Percentiles rank a stretch among this genome's conserved stretches.
Conservation (phyloP, 345 rosid species). For the Linum lewisii region DNA sequence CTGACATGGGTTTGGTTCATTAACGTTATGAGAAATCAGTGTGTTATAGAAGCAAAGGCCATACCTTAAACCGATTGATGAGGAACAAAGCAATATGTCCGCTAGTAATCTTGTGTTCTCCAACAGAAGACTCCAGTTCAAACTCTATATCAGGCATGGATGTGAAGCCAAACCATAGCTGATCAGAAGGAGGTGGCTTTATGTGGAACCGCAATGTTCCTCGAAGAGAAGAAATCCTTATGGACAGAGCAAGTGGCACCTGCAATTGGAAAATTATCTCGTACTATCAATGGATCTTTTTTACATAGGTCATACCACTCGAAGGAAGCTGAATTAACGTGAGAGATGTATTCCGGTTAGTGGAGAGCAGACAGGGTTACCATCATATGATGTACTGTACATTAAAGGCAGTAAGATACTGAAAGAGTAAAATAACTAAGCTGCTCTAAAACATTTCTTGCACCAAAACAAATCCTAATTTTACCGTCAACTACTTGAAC, state of each 20-base stretch:
- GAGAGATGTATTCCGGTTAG: too few species aligned
- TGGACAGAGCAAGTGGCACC: slow-evolving; percentile 83
- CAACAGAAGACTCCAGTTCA: slow-evolving; percentile 65
- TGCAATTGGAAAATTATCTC: slow-evolving; percentile 19
- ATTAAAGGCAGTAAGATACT: too few species aligned
- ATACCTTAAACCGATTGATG: slow-evolving; percentile 76
- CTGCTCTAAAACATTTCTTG: too few species aligned
- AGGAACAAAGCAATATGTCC: slow-evolving; percentile 58
- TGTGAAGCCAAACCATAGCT: slow-evolving; percentile 81
- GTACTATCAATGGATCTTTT: too few species aligned
- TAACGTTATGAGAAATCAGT: background rate
- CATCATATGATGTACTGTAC: too few species aligned
- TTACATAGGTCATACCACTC: background rate
- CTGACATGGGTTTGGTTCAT: too few species aligned
- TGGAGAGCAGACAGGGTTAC: too few species aligned
- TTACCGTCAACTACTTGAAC: too few species aligned
- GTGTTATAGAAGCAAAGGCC: slow-evolving; percentile 9
- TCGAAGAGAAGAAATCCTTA: slow-evolving; percentile 65
- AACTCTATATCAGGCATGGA: slow-evolving; percentile 85
- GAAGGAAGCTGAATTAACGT: too few species aligned
- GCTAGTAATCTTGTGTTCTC: slow-evolving; percentile 75
- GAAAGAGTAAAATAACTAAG: too few species aligned
- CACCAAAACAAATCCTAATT: too few species aligned
- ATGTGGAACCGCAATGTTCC: slow-evolving; percentile 72
- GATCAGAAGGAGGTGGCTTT: slow-evolving; percentile 97